A percentile compares a stretch with the other conserved stretches of the same genome.
Evolutionary conservation across 2,329 filamentous ascomycete species (phyloP).

Genomic region (Diaporthe citri): DNA sequence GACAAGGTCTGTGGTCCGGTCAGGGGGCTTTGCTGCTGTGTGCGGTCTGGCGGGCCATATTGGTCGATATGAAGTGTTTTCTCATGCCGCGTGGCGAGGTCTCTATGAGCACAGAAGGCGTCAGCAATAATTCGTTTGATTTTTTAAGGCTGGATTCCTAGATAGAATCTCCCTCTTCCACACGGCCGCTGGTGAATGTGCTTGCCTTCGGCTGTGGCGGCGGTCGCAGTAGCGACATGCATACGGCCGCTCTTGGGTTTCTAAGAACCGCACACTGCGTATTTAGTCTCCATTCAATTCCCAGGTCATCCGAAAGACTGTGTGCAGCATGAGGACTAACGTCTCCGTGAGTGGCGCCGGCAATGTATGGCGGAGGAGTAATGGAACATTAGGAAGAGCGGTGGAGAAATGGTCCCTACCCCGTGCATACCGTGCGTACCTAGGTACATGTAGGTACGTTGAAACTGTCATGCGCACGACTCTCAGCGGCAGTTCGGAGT

Average conservation of each 20-base stretch:
- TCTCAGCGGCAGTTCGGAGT: neutral
- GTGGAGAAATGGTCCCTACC: neutral
- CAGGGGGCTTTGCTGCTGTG: neutral
- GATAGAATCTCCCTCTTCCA: too few species aligned
- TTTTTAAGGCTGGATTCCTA: neutral
- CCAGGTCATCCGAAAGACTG: too few species aligned
- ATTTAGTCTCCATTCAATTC: neutral
- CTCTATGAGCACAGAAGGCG: neutral
- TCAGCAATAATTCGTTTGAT: neutral
- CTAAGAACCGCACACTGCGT: neutral
- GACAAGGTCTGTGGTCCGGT: neutral
- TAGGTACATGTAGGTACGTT: neutral
- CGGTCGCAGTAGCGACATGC: conserved; percentile 1
- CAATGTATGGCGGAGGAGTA: neutral
- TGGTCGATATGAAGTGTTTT: conserved; percentile 15
- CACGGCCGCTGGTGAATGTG: too few species aligned
- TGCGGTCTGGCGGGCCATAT: neutral
- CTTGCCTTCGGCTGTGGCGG: conserved; percentile 5
- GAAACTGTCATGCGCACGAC: neutral
- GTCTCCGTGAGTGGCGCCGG: neutral
- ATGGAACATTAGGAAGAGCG: neutral
- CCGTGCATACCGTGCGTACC: neutral
- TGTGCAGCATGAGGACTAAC: neutral
- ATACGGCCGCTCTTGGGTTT: conserved; percentile 4
- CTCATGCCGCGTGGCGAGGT: conserved; percentile 3